phyloP scores from a whole-genome alignment of 495 filamentous ascomycete species.

The Neurospora sp. region DNA sequence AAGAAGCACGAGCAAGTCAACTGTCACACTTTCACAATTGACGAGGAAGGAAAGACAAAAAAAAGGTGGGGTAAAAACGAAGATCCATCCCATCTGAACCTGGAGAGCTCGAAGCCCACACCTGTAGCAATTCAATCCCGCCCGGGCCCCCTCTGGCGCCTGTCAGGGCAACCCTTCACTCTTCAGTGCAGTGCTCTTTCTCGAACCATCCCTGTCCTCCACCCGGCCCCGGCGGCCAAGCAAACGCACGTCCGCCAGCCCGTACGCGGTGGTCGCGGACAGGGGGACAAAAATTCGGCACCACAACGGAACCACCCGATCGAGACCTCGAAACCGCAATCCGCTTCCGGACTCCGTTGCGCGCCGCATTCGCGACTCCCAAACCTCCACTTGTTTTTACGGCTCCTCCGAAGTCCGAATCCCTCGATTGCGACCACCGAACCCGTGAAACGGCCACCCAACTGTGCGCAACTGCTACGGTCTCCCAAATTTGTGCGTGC shows the following conservation, averaged over 20 bases:
- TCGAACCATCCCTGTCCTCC: background rate
- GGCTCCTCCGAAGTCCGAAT: background rate
- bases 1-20: background rate
- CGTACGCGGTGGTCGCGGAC: background rate
- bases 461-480: background rate
- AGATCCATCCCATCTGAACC: conserved; percentile 1
- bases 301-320: background rate
- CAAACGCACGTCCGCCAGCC: background rate
- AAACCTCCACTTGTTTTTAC: background rate
- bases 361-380: background rate
- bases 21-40: background rate
- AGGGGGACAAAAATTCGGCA: background rate
- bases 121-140: too few relatives aligned
- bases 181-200: background rate
- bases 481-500: background rate
- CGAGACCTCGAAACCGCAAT: background rate
- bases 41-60: background rate
- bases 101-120: background rate
- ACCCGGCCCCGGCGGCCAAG: background rate
- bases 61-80: background rate
- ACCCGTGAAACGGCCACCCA: background rate
- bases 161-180: background rate
- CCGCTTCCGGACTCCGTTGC: background rate
- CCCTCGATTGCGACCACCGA: background rate
- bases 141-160: background rate